phyloP scores from a whole-genome alignment of 2,329 filamentous ascomycete genomes.

The Raffaelea arxii region DNA sequence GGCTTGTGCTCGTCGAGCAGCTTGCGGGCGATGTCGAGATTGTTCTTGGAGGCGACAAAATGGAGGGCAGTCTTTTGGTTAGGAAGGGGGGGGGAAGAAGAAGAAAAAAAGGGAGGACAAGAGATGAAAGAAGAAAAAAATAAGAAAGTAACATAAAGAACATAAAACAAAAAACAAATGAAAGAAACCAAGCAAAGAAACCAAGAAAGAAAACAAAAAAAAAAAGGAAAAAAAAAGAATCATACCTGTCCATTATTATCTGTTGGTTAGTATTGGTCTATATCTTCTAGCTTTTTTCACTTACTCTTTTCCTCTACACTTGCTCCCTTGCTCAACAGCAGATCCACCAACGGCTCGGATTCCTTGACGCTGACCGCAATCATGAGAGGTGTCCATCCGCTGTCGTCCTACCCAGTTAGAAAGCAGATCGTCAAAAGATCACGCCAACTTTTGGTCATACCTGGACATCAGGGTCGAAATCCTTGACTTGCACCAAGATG shows the following conservation, averaged over 20 bases:
- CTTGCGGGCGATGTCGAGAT: slow-evolving; percentile 69
- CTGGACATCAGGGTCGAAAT: slow-evolving; percentile 77
- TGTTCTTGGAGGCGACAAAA: slow-evolving; percentile 83
- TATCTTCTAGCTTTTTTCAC: too few relatives aligned
- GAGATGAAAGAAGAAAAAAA: too few relatives aligned
- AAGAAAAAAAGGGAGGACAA: too few relatives aligned
- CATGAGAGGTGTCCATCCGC: slow-evolving; percentile 78
- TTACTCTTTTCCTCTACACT: slow-evolving; percentile 65
- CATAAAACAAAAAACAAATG: too few relatives aligned
- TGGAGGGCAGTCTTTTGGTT: slow-evolving; percentile 71
- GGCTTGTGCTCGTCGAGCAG: slow-evolving; percentile 64
- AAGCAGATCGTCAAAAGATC: neutral
- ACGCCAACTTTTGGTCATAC: slow-evolving; percentile 28
- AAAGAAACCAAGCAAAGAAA: too few relatives aligned
- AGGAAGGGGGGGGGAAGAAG: too few relatives aligned
- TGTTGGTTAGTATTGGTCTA: slow-evolving; percentile 22
- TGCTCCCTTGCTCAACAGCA: slow-evolving; percentile 60
- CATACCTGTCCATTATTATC: slow-evolving; percentile 58
- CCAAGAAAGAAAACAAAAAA: too few relatives aligned
- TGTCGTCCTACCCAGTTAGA: slow-evolving; percentile 46
- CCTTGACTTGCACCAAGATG: slow-evolving; percentile 57
- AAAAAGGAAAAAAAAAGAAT: too few relatives aligned
- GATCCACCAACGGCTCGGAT: slow-evolving; percentile 55
- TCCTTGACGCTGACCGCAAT: slow-evolving; percentile 69
- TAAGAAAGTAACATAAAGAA: too few relatives aligned